Conservation (phyloP, 768 basidiomycete species). For the Lactarius sanguifluus region DNA sequence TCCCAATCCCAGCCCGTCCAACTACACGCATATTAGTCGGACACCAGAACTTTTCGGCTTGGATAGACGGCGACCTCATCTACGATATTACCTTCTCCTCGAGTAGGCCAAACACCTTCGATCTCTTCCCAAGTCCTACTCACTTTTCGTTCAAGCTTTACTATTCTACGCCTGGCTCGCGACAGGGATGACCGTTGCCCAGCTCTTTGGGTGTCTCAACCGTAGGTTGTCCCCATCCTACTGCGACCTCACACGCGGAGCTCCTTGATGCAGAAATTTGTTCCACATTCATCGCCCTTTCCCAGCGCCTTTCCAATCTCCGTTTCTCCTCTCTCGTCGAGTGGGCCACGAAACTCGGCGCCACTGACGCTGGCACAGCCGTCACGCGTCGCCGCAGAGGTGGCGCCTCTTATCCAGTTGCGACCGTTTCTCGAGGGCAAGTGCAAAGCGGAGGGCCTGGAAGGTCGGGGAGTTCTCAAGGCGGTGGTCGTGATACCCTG, state of each 20-base stretch:
- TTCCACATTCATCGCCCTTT: neutral
- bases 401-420: neutral
- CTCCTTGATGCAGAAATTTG: neutral
- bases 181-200: neutral
- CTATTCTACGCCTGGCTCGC: neutral
- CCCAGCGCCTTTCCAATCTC: neutral
- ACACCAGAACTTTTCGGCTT: neutral
- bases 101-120: neutral
- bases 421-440: neutral
- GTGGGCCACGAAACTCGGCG: neutral
- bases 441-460: neutral
- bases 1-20: neutral
- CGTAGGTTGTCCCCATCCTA: neutral
- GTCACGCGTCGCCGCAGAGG: neutral
- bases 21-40: neutral
- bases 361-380: neutral
- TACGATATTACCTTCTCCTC: neutral
- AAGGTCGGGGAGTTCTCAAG: neutral
- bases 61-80: neutral
- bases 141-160: neutral
- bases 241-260: neutral
- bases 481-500: neutral
- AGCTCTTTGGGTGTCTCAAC: neutral
- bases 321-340: neutral
- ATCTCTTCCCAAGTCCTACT: neutral